These are phyloP conservation scores for Chlamydomonas sp. DNA, from an alignment of 139 green algal genomes.

Conservation along the genomic window DNA sequence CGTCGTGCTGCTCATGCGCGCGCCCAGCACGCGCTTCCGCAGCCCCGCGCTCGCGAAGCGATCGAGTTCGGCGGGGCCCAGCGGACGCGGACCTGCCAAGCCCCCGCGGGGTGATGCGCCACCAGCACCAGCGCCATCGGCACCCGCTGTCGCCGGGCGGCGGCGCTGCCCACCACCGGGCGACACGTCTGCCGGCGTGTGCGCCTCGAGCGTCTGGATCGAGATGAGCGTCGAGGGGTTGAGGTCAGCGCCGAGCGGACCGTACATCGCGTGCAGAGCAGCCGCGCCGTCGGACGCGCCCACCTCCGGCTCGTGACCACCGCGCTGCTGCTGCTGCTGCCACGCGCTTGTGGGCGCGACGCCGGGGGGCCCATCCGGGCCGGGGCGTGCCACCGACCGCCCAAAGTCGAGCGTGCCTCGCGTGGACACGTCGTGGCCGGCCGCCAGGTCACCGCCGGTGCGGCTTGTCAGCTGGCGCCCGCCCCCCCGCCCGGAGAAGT, in stretches of 20 bases:
- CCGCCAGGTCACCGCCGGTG: conserved; percentile 6
- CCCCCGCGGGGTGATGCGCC: neutral
- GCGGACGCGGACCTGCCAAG: neutral
- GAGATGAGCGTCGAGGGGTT: neutral
- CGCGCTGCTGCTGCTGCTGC: neutral
- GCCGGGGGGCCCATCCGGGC: too few relatives aligned
- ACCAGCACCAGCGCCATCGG: neutral
- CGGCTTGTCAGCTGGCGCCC: neutral
- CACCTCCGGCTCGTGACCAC: neutral
- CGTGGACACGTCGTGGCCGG: neutral
- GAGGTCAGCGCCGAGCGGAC: neutral
- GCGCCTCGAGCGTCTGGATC: conserved; percentile 4
- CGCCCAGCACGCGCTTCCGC: conserved; percentile 16
- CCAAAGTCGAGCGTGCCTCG: conserved; percentile 5
- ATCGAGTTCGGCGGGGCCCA: conserved; percentile 13
- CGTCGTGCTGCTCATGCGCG: conserved; percentile 9
- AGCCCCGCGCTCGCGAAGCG: conserved; percentile 17
- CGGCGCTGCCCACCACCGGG: neutral
- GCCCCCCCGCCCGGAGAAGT: too few relatives aligned
- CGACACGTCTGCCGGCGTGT: neutral
- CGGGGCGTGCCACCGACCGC: neutral
- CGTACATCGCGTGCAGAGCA: neutral
- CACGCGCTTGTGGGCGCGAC: too few relatives aligned
- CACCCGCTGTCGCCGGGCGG: neutral
- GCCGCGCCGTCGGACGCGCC: neutral